Percentiles rank a stretch among this genome's conserved stretches.
Evolutionary conservation across 2,329 filamentous ascomycete species (phyloP).

Genomic region (Nakataea oryzae): DNA sequence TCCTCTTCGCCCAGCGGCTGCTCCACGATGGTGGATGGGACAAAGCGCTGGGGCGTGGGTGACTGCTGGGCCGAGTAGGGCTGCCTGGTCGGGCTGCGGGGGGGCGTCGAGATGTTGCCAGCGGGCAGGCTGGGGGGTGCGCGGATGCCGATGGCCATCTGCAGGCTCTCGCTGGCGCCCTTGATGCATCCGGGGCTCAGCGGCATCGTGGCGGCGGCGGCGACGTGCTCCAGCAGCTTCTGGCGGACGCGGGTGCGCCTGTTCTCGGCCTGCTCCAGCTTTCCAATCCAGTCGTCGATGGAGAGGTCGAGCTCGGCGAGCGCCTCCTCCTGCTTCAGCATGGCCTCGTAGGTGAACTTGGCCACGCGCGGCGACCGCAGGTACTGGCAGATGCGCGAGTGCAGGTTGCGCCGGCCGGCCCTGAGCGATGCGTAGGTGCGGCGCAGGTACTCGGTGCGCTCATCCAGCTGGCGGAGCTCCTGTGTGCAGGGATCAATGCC

Average conservation of each 20-base stretch:
- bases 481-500: slow-evolving; percentile 18
- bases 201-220: slow-evolving; percentile 52
- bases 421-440: slow-evolving; percentile 67
- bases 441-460: slow-evolving; percentile 67
- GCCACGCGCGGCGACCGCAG: slow-evolving; percentile 60
- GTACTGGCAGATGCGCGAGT: slow-evolving; percentile 67
- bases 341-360: slow-evolving; percentile 62
- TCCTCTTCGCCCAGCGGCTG: slow-evolving; percentile 36
- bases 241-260: slow-evolving; percentile 64
- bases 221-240: slow-evolving; percentile 73
- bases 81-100: slow-evolving; percentile 45
- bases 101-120: slow-evolving; percentile 42
- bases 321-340: slow-evolving; percentile 72
- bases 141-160: slow-evolving; percentile 29
- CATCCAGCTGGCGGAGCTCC: slow-evolving; percentile 68
- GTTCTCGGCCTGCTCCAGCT: slow-evolving; percentile 74
- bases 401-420: slow-evolving; percentile 65
- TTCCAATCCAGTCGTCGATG: slow-evolving; percentile 72
- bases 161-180: slow-evolving; percentile 27
- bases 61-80: slow-evolving; percentile 20
- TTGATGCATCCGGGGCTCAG: slow-evolving; percentile 16
- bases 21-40: slow-evolving; percentile 45
- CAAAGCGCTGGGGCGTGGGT: slow-evolving; percentile 39
- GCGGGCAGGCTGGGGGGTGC: slow-evolving; percentile 17
- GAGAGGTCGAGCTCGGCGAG: slow-evolving; percentile 65